Conservation (phyloP, 2,329 filamentous ascomycete genomes). For the Diaporthe humulicola region DNA sequence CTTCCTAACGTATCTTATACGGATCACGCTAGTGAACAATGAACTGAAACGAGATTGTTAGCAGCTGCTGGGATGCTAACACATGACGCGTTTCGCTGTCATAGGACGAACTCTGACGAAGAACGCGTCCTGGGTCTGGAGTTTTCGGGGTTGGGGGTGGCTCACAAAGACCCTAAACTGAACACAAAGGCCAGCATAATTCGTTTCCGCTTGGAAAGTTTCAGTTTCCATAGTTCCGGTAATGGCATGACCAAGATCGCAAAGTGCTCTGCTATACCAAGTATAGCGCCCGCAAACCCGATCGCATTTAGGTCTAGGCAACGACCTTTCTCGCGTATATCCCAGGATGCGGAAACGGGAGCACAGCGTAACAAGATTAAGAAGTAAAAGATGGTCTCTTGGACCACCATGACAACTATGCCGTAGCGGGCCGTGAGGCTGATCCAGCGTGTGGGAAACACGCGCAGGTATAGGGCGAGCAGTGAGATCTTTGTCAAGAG, state of each 20-base stretch:
- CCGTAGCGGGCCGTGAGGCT: constrained; percentile 17
- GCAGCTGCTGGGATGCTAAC: background rate
- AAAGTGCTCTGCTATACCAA: constrained; percentile 28
- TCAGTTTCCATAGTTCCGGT: constrained; percentile 31
- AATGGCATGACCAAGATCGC: constrained; percentile 25
- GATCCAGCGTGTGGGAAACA: constrained; percentile 34
- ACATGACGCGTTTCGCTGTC: background rate
- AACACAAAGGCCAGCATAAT: constrained; percentile 29
- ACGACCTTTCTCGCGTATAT: constrained; percentile 19
- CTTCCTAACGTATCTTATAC: constrained; percentile 28
- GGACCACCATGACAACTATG: constrained; percentile 12
- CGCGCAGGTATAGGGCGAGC: constrained; percentile 20
- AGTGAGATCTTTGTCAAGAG: constrained; percentile 27
- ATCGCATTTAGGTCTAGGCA: constrained; percentile 32
- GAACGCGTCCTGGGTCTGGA: too few species aligned
- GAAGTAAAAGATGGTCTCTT: constrained; percentile 28
- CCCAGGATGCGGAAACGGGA: constrained; percentile 28
- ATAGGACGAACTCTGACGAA: background rate
- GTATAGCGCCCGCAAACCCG: constrained; percentile 26
- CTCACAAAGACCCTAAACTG: constrained; percentile 33
- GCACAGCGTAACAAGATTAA: constrained; percentile 19
- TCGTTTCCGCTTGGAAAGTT: constrained; percentile 24
- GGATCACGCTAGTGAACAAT: constrained; percentile 29
- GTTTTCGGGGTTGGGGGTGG: background rate
- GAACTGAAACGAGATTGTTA: constrained; percentile 19